Evolutionary conservation across 305 asterid genomes (phyloP), one percentile per base, ranked within the genome.

Genomic region (Fraxinus dipetala): DNA sequence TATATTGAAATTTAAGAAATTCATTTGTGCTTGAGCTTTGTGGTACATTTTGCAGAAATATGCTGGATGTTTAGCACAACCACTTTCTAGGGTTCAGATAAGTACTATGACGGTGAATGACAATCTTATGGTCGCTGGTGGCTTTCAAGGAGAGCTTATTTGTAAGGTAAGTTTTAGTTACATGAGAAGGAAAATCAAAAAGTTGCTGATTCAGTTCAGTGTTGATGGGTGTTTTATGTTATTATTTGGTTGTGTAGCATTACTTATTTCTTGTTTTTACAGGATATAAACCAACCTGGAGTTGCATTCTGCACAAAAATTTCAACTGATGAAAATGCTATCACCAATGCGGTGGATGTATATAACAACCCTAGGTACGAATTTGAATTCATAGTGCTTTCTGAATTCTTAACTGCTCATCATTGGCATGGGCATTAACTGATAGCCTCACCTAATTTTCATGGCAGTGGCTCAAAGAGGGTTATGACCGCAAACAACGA

Each of bases 101-200:
- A 91, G 98, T 87, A 86, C 97, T 22, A 89, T 94, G 97, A 80
- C 94, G 28, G 92, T 94, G 80, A 91, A 90, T 81, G 97, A 93
- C 87, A 85, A 90, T 83, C 90, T 94, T 76, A 79, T 93, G 93
- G 97, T 86, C 5, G 95, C 93, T 28, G 98, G 98, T 83, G 98
- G 98, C 82, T 93, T 93, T 79, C 95, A 86, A 67, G 98, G 98
- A 80, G 98, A 94, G 86, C 92, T 94, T 38, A 88, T 94, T 83
- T 94, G 98, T 89, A 94, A 94, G 97, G 98, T 94, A 87, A n/a
- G 28, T 34, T 78, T 31, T 6, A 51, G 1, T 67, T 10, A 26
- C 7, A 10, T 28, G 30, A 6, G 10, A 36, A 79, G 45, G 24
- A 6, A 43, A 10, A 30, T 1, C n/a, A 28, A 80, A 51, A 24